These are phyloP conservation scores for Boletus rubroflammeus DNA, from an alignment of 768 basidiomycete genomes.

Conservation along the genomic window DNA sequence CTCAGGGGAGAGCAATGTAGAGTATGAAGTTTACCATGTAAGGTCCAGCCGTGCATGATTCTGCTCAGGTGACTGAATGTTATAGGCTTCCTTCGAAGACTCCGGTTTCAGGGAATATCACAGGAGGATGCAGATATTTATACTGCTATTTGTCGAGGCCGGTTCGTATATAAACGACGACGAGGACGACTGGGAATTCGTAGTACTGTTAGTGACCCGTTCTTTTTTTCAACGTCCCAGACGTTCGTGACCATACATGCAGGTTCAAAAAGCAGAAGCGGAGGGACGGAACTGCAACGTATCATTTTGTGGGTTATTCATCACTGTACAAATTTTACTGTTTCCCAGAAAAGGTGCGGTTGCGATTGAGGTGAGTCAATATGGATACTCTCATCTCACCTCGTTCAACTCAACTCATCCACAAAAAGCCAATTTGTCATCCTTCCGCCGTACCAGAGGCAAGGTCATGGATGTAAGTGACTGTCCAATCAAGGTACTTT, in stretches of 20 bases:
- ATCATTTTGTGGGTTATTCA: constrained; percentile 94
- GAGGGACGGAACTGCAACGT: constrained; percentile 51
- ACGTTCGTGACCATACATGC: constrained; percentile 5
- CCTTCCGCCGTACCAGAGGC: constrained; percentile 82
- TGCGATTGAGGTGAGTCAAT: constrained; percentile 72
- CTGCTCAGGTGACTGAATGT: constrained; percentile 1
- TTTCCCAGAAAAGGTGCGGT: constrained; percentile 85
- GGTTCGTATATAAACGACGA: constrained; percentile 94
- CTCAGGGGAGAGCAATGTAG: constrained; percentile 56
- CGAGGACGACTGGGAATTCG: constrained; percentile 93
- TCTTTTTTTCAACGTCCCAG: not conserved
- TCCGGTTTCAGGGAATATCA: constrained; percentile 91
- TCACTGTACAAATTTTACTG: constrained; percentile 95
- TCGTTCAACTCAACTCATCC: not conserved
- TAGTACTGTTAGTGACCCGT: constrained; percentile 60
- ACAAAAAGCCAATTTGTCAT: constrained; percentile 85
- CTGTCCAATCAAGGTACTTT: not conserved
- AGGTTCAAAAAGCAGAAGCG: constrained; percentile 86
- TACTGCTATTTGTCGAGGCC: constrained; percentile 91
- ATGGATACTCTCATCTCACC: not conserved
- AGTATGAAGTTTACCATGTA: constrained; percentile 90
- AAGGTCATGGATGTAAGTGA: constrained; percentile 84
- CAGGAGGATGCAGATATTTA: constrained; percentile 89
- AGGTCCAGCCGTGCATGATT: constrained; percentile 27
- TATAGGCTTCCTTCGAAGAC: constrained; percentile 77